Evolutionary conservation across 2,329 filamentous ascomycete genomes (phyloP).

Genomic region (Penicillium sp.): DNA sequence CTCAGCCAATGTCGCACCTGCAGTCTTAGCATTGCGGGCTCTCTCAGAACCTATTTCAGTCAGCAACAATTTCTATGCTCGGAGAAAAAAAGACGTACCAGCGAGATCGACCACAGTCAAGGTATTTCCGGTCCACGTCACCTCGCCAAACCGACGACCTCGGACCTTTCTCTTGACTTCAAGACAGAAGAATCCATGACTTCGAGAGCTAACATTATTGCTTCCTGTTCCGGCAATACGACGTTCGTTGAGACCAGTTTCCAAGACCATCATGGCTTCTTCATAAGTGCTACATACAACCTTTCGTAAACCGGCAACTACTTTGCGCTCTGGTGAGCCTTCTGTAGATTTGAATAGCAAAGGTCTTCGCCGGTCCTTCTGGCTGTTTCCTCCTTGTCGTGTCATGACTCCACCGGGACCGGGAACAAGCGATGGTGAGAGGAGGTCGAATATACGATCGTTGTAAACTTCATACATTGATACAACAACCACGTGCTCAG

Average conservation of each 20-base stretch:
- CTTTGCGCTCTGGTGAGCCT: slow-evolving; percentile 81
- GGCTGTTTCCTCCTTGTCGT: slow-evolving; percentile 44
- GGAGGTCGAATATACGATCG: slow-evolving; percentile 90
- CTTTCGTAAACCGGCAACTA: slow-evolving; percentile 88
- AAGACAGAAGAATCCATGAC: slow-evolving; percentile 93
- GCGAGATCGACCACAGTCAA: slow-evolving; percentile 89
- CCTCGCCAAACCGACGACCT: slow-evolving; percentile 48
- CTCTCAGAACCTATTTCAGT: slow-evolving; percentile 66
- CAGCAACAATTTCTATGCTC: neutral
- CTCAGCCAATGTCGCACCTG: slow-evolving; percentile 85
- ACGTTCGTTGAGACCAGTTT: slow-evolving; percentile 81
- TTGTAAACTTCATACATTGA: slow-evolving; percentile 99
- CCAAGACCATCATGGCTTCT: slow-evolving; percentile 84
- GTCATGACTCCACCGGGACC: slow-evolving; percentile 36
- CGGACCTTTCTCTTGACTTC: slow-evolving; percentile 79
- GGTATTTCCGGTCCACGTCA: slow-evolving; percentile 69
- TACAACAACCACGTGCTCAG: slow-evolving; percentile 82
- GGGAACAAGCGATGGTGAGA: slow-evolving; percentile 56
- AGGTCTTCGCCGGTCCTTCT: slow-evolving; percentile 71
- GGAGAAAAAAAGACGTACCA: slow-evolving; percentile 46
- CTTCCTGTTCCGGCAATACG: slow-evolving; percentile 86
- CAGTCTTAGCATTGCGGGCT: slow-evolving; percentile 88
- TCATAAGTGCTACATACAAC: slow-evolving; percentile 76
- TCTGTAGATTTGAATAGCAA: slow-evolving; percentile 92
- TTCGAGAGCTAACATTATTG: slow-evolving; percentile 87